A percentile compares a stretch with the other conserved stretches of the same genome.
Conservation (phyloP, 352 stramenopile species). For the Phytopythium sindhum region DNA sequence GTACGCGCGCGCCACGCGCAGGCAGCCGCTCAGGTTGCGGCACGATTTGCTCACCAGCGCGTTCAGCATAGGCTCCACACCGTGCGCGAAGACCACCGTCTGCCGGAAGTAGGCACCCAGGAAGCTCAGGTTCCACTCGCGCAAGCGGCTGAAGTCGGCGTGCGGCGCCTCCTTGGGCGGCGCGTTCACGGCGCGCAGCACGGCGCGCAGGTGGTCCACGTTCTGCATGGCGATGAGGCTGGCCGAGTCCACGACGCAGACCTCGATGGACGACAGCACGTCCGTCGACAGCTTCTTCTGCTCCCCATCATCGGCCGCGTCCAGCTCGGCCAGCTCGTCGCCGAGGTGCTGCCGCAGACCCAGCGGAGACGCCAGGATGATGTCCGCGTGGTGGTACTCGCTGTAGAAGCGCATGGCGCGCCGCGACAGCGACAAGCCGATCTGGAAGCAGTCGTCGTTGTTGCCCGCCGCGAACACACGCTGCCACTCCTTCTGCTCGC, state of each 20-base stretch:
- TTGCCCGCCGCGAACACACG: conserved; percentile 67
- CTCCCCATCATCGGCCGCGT: conserved; percentile 16
- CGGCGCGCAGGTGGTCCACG: conserved; percentile 64
- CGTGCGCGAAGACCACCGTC: conserved; percentile 67
- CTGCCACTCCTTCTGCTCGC: conserved; percentile 61
- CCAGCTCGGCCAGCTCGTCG: conserved; percentile 53
- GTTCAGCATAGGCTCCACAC: conserved; percentile 55
- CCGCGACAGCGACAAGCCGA: conserved; percentile 65
- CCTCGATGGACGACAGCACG: conserved; percentile 73
- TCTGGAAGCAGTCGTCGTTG: conserved; percentile 82
- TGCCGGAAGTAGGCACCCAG: conserved; percentile 68
- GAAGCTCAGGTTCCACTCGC: conserved; percentile 74
- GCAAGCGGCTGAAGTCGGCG: conserved; percentile 69
- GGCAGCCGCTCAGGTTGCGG: conserved; percentile 44
- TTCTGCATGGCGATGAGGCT: conserved; percentile 83
- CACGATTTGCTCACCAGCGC: conserved; percentile 58
- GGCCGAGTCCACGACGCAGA: conserved; percentile 78
- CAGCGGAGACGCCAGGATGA: conserved; percentile 73
- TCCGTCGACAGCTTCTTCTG: conserved; percentile 56
- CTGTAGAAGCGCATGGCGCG: conserved; percentile 74
- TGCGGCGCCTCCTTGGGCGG: conserved; percentile 64
- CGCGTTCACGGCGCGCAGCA: conserved; percentile 60
- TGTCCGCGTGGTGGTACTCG: conserved; percentile 69
- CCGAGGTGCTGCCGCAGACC: conserved; percentile 67
- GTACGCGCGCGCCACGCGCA: conserved; percentile 59